Percentiles rank a stretch among this genome's conserved stretches.
Conservation (phyloP, 2,329 filamentous ascomycete genomes). For the Didymosphaeria variabile region DNA sequence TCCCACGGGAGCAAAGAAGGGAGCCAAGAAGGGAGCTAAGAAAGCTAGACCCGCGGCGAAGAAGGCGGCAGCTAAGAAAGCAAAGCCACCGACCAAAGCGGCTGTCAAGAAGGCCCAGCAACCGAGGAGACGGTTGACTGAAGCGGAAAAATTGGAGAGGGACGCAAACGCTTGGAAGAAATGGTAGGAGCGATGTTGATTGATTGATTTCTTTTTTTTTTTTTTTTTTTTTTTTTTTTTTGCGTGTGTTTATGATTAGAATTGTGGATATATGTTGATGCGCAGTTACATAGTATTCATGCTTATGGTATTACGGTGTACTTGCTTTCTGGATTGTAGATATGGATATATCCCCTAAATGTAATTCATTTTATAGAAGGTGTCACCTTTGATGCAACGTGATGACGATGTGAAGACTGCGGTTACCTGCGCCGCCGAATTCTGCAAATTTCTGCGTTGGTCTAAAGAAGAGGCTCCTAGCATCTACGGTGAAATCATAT, state of each 20-base stretch:
- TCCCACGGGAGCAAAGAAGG: background rate
- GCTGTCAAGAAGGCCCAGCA: background rate
- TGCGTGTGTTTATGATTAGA: too few relatives aligned
- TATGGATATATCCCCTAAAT: too few relatives aligned
- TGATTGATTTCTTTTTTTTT: too few relatives aligned
- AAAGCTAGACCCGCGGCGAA: background rate
- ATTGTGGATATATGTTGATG: too few relatives aligned
- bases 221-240: too few relatives aligned
- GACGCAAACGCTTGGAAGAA: background rate
- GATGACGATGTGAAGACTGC: background rate
- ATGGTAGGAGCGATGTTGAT: background rate
- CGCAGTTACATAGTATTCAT: too few relatives aligned
- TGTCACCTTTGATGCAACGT: background rate
- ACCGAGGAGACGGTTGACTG: conserved; percentile 3
- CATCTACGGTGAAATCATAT: too few relatives aligned
- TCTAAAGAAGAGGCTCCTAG: too few relatives aligned
- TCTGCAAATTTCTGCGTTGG: too few relatives aligned
- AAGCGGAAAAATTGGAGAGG: background rate
- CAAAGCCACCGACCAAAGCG: background rate
- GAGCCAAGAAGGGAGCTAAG: background rate
- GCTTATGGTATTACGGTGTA: too few relatives aligned
- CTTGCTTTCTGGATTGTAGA: too few relatives aligned
- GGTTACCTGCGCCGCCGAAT: background rate
- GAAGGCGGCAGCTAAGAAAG: background rate
- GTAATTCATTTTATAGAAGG: too few relatives aligned